These are phyloP conservation scores for Pyrenophora graminea DNA, from an alignment of 2,329 filamentous ascomycete species.

Conservation along the genomic window DNA sequence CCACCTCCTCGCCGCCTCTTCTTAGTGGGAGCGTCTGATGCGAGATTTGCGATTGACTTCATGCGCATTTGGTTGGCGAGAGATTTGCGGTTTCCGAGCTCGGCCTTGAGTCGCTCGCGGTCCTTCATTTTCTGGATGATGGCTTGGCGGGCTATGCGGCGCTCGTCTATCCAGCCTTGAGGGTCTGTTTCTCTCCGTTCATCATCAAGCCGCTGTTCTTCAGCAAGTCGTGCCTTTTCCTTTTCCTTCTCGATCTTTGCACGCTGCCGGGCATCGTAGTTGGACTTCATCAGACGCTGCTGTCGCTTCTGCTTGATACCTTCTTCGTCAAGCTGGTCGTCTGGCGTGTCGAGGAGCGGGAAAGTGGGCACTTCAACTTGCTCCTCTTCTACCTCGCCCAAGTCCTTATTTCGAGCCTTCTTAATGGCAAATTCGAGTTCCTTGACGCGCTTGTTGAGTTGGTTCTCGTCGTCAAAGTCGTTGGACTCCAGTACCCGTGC, in stretches of 20 bases:
- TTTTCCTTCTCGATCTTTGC: slow-evolving; percentile 95
- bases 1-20: slow-evolving; percentile 83
- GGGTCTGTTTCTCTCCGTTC: slow-evolving; percentile 83
- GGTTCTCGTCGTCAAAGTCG: slow-evolving; percentile 87
- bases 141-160: slow-evolving; percentile 70
- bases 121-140: slow-evolving; percentile 87
- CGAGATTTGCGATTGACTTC: slow-evolving; percentile 96
- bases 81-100: slow-evolving; percentile 94
- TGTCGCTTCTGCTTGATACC: slow-evolving; percentile 89
- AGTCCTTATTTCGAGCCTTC: slow-evolving; percentile 88
- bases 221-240: slow-evolving; percentile 81
- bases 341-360: slow-evolving; percentile 82
- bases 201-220: slow-evolving; percentile 81
- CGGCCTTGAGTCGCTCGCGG: slow-evolving; percentile 87
- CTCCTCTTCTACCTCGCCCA: slow-evolving; percentile 80
- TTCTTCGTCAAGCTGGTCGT: slow-evolving; percentile 91
- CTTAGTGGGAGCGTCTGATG: slow-evolving; percentile 80
- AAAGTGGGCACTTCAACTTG: slow-evolving; percentile 80
- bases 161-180: slow-evolving; percentile 83
- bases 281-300: slow-evolving; percentile 90
- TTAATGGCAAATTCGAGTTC: slow-evolving; percentile 90
- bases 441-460: slow-evolving; percentile 80
- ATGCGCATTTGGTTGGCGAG: slow-evolving; percentile 95
- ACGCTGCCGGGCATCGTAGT: slow-evolving; percentile 88
- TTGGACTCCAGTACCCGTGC: slow-evolving; percentile 79